A percentile compares a stretch with the other conserved stretches of the same genome.
phyloP scores from a whole-genome alignment of 75 land plant genomes.

The Picea glauca region DNA sequence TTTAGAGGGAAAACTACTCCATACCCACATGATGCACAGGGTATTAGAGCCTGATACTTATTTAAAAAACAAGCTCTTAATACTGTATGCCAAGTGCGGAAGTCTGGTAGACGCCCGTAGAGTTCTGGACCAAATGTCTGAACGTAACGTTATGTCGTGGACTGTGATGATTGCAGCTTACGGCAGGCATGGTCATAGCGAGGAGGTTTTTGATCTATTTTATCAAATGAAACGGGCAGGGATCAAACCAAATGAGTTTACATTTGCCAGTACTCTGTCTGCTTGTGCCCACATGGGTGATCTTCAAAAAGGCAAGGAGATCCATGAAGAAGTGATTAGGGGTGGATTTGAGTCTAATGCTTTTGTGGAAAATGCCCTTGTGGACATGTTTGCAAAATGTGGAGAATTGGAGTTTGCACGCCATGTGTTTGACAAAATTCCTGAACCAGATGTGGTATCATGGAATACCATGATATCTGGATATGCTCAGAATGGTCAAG shows the following conservation, averaged over 20 bases:
- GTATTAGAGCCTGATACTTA: neutral
- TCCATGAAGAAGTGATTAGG: slow-evolving; percentile 33
- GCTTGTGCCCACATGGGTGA: slow-evolving; percentile 35
- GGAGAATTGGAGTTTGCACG: slow-evolving; percentile 25
- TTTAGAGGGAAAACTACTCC: neutral
- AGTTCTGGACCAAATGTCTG: slow-evolving; percentile 30
- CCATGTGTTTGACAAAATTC: slow-evolving; percentile 28
- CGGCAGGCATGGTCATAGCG: slow-evolving; percentile 33
- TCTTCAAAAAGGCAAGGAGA: slow-evolving; percentile 12
- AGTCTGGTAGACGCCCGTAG: neutral
- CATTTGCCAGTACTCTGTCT: slow-evolving; percentile 42
- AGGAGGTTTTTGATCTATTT: slow-evolving; percentile 30
- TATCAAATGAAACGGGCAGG: slow-evolving; percentile 19
- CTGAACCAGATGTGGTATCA: slow-evolving; percentile 32
- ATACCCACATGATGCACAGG: neutral
- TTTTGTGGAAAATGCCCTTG: slow-evolving; percentile 28
- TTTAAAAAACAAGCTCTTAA: neutral
- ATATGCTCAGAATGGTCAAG: slow-evolving; percentile 12
- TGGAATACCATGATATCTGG: slow-evolving; percentile 60
- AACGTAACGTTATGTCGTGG: slow-evolving; percentile 51
- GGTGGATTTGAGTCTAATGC: slow-evolving; percentile 41
- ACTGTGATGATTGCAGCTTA: slow-evolving; percentile 60
- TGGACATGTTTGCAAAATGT: slow-evolving; percentile 64
- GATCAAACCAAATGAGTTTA: slow-evolving; percentile 33
- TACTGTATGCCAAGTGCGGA: neutral